A percentile compares a stretch with the other conserved stretches of the same genome.
Conservation (phyloP, 1,284 basidiomycete species). For the Ustilago trichophora region DNA sequence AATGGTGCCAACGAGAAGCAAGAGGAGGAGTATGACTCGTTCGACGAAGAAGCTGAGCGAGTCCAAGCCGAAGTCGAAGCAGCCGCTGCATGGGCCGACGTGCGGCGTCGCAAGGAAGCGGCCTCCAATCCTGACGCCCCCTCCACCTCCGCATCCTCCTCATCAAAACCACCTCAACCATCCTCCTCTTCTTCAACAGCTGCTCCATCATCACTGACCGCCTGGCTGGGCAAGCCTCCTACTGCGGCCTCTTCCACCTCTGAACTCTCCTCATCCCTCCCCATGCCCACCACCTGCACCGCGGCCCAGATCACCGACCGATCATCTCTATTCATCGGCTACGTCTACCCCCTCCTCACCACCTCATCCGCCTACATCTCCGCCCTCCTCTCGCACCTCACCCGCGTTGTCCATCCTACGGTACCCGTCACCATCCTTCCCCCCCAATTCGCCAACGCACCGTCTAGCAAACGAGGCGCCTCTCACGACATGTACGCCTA, state of each 20-base stretch:
- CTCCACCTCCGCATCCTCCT: background rate
- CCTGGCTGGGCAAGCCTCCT: slow-evolving; percentile 50
- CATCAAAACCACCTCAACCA: background rate
- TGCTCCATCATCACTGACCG: slow-evolving; percentile 25
- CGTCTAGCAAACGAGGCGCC: slow-evolving; percentile 43
- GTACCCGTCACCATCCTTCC: slow-evolving; percentile 53
- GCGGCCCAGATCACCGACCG: slow-evolving; percentile 60
- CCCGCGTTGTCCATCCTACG: slow-evolving; percentile 56
- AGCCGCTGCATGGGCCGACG: slow-evolving; percentile 35
- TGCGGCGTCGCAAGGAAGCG: slow-evolving; percentile 29
- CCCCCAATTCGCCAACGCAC: slow-evolving; percentile 51
- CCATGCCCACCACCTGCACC: slow-evolving; percentile 50
- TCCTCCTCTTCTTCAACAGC: background rate
- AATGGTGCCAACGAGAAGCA: slow-evolving; percentile 3
- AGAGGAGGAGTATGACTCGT: slow-evolving; percentile 13
- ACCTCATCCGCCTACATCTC: slow-evolving; percentile 34
- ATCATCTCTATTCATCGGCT: slow-evolving; percentile 62
- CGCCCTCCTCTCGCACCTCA: slow-evolving; percentile 55
- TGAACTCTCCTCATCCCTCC: slow-evolving; percentile 36
- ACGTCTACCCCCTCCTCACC: slow-evolving; percentile 57
- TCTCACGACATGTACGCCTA: slow-evolving; percentile 65
- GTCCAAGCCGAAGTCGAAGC: slow-evolving; percentile 38
- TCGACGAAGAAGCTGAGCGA: slow-evolving; percentile 35
- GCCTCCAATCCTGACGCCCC: background rate
- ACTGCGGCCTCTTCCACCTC: slow-evolving; percentile 34